These are phyloP conservation scores for Acrocalymma vagum DNA, from an alignment of 2,329 filamentous ascomycete genomes.

Conservation along the genomic window DNA sequence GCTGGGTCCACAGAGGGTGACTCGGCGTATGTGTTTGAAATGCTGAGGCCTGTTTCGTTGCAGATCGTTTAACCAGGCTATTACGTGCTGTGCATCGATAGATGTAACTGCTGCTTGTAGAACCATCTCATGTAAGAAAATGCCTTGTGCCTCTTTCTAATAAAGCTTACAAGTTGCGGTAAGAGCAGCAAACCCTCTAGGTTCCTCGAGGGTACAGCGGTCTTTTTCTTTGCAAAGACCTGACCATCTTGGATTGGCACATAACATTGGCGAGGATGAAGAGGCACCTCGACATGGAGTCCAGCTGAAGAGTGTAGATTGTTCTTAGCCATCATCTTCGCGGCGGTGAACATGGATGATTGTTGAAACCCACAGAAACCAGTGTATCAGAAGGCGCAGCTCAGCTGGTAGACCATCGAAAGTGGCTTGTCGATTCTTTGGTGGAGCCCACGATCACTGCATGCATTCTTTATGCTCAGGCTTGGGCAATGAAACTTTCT, in stretches of 20 bases:
- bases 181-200: constrained; percentile 16
- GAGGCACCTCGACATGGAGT: constrained; percentile 19
- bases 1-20: constrained; percentile 8
- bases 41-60: no score
- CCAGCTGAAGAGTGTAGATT: constrained; percentile 17
- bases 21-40: not conserved
- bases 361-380: constrained; percentile 11
- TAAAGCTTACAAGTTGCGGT: constrained; percentile 17
- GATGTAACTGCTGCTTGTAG: no score
- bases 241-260: constrained; percentile 32
- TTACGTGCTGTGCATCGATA: constrained; percentile 4
- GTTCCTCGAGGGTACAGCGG: constrained; percentile 21
- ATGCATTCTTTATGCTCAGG: no score
- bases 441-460: no score
- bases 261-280: constrained; percentile 18
- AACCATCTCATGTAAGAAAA: constrained; percentile 5
- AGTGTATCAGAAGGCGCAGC: constrained; percentile 27
- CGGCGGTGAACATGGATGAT: no score
- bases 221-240: constrained; percentile 22
- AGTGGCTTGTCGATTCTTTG: constrained; percentile 17
- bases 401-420: constrained; percentile 19
- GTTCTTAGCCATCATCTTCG: constrained; percentile 3
- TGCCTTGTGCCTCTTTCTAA: constrained; percentile 16
- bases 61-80: constrained; percentile 15
- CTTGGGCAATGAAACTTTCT: no score